Conservation (phyloP, 2,329 filamentous ascomycete species). For the Pseudogymnoascus sp. region DNA sequence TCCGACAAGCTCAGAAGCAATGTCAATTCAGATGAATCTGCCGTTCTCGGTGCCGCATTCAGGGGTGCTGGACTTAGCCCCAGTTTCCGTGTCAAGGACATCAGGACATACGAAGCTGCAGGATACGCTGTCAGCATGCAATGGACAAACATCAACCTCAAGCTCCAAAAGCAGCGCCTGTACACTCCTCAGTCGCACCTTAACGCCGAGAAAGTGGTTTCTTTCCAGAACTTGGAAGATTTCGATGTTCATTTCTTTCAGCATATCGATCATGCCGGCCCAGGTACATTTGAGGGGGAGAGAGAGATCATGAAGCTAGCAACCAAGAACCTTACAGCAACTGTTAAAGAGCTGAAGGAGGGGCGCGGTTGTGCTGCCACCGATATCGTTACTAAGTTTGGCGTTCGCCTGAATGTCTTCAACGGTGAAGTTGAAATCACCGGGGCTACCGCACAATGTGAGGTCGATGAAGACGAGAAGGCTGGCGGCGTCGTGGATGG, state of each 20-base stretch:
- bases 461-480: slow-evolving; percentile 61
- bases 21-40: slow-evolving; percentile 94
- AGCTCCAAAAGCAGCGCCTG: slow-evolving; percentile 70
- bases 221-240: slow-evolving; percentile 74
- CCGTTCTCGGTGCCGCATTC: slow-evolving; percentile 92
- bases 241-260: slow-evolving; percentile 77
- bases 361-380: slow-evolving; percentile 63
- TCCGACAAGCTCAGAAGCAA: slow-evolving; percentile 79
- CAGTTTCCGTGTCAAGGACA: slow-evolving; percentile 97
- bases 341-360: slow-evolving; percentile 68
- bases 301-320: slow-evolving; percentile 57
- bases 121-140: slow-evolving; percentile 67
- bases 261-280: slow-evolving; percentile 43
- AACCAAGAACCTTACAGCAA: slow-evolving; percentile 79
- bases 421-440: slow-evolving; percentile 74
- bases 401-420: slow-evolving; percentile 60
- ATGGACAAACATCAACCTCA: slow-evolving; percentile 61
- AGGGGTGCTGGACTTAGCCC: slow-evolving; percentile 86
- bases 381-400: slow-evolving; percentile 74
- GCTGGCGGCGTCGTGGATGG: slow-evolving; percentile 83
- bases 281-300: slow-evolving; percentile 37
- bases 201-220: slow-evolving; percentile 74
- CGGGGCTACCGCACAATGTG: slow-evolving; percentile 74
- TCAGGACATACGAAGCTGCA: slow-evolving; percentile 69
- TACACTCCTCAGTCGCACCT: slow-evolving; percentile 72